Percentiles rank a stretch among this genome's conserved stretches.
These are phyloP conservation scores for Escovopsis weberi DNA, from an alignment of 2,329 filamentous ascomycete genomes.

Conservation along the genomic window DNA sequence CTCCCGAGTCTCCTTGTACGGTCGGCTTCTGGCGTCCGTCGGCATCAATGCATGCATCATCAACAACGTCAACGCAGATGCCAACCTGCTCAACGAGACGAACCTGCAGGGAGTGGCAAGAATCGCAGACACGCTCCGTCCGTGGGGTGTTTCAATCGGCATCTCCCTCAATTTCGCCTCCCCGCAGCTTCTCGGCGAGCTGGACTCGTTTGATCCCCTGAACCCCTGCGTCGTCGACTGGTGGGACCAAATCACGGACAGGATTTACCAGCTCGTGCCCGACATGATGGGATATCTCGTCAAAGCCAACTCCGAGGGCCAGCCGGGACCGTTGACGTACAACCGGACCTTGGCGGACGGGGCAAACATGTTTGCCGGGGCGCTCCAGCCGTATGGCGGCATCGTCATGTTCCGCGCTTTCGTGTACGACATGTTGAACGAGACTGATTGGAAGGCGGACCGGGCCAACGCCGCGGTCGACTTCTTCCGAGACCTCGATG, in stretches of 20 bases:
- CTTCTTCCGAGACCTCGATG: constrained; percentile 50
- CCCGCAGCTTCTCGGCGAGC: constrained; percentile 34
- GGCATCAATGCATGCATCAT: constrained; percentile 51
- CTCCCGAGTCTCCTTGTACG: constrained; percentile 46
- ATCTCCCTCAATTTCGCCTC: constrained; percentile 56
- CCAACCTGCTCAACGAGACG: constrained; percentile 34
- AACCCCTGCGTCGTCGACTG: constrained; percentile 43
- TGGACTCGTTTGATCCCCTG: constrained; percentile 51
- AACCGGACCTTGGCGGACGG: constrained; percentile 54
- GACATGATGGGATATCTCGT: constrained; percentile 56
- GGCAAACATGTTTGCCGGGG: constrained; percentile 52
- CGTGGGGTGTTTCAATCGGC: constrained; percentile 51
- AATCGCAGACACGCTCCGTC: constrained; percentile 50
- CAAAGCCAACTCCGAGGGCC: constrained; percentile 59
- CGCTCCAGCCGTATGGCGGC: constrained; percentile 42
- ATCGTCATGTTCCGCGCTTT: constrained; percentile 59
- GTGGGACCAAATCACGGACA: constrained; percentile 46
- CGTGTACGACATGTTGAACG: constrained; percentile 44
- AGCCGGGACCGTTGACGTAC: constrained; percentile 55
- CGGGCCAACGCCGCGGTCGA: constrained; percentile 56
- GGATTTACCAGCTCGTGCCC: constrained; percentile 45
- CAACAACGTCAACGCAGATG: constrained; percentile 61
- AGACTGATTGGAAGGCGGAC: constrained; percentile 49
- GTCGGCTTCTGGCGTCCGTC: constrained; percentile 50
- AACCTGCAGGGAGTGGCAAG: constrained; percentile 48